Percentiles rank a stretch among this genome's conserved stretches.
Conservation (phyloP, 1,284 basidiomycete species). For the Ceratobasidium sp. region DNA sequence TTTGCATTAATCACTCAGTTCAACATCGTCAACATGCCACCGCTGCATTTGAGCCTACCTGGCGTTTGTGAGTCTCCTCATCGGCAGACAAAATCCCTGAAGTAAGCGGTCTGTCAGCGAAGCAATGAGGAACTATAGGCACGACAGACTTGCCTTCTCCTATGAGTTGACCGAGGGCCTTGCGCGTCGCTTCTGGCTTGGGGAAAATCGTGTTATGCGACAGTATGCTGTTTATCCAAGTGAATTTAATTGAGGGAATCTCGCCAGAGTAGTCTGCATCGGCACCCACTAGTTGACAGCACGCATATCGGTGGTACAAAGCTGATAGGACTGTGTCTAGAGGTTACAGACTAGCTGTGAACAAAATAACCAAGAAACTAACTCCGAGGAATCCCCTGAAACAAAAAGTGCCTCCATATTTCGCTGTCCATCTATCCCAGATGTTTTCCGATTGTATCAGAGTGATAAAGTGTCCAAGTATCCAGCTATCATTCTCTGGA, state of each 20-base stretch:
- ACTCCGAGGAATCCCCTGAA: constrained; percentile 31
- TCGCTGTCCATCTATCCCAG: constrained; percentile 20
- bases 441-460: neutral
- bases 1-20: neutral
- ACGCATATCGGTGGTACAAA: constrained; percentile 30
- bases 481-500: constrained; percentile 8
- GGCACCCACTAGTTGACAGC: constrained; percentile 25
- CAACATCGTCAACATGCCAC: neutral
- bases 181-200: neutral
- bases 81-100: constrained; percentile 20
- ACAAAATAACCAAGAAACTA: neutral
- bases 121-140: neutral
- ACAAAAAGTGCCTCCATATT: constrained; percentile 34
- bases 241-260: neutral
- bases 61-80: constrained; percentile 14
- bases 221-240: neutral
- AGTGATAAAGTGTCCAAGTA: constrained; percentile 35
- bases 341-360: neutral
- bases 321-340: neutral
- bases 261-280: neutral
- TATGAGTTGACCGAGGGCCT: constrained; percentile 4
- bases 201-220: neutral
- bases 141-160: constrained; percentile 28
- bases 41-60: neutral
- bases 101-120: neutral